Percentiles rank a stretch among this genome's conserved stretches.
Evolutionary conservation across 2,329 filamentous ascomycete species (phyloP).

Genomic region (Paraconiothyrium brasiliense): DNA sequence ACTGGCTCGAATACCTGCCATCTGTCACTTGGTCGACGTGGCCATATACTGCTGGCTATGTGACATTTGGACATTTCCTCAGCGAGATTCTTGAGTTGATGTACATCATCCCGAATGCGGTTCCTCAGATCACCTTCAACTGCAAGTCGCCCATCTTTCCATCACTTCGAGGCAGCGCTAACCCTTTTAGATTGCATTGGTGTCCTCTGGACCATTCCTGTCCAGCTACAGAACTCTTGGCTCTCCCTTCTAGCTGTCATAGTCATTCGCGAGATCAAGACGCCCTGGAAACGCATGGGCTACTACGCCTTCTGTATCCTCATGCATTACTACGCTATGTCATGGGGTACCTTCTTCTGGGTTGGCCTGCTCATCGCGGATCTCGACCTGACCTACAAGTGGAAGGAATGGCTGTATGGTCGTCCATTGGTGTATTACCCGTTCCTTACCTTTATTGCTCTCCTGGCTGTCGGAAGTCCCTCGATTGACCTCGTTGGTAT

Average conservation of each 20-base stretch:
- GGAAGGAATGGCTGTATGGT: conserved; percentile 46
- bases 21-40: conserved; percentile 56
- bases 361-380: conserved; percentile 54
- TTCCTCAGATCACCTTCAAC: conserved; percentile 54
- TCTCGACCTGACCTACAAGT: conserved; percentile 55
- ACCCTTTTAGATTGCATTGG: conserved; percentile 48
- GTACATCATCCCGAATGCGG: conserved; percentile 56
- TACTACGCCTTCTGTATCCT: conserved; percentile 53
- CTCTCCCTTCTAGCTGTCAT: conserved; percentile 51
- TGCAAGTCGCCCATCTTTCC: conserved; percentile 20
- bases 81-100: conserved; percentile 53
- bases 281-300: conserved; percentile 52
- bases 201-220: conserved; percentile 58
- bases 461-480: conserved; percentile 34
- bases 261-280: conserved; percentile 54
- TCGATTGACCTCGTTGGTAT: conserved; percentile 43
- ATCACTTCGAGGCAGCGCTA: neutral
- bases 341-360: conserved; percentile 55
- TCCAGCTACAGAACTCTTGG: conserved; percentile 56
- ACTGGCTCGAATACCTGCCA: conserved; percentile 53
- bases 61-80: conserved; percentile 51
- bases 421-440: conserved; percentile 47
- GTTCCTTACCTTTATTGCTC: conserved; percentile 34
- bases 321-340: conserved; percentile 55
- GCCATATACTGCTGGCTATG: conserved; percentile 51